Base-by-base conservation (phyloP, 345 rosid genomes). In the Populus alba region DNA sequence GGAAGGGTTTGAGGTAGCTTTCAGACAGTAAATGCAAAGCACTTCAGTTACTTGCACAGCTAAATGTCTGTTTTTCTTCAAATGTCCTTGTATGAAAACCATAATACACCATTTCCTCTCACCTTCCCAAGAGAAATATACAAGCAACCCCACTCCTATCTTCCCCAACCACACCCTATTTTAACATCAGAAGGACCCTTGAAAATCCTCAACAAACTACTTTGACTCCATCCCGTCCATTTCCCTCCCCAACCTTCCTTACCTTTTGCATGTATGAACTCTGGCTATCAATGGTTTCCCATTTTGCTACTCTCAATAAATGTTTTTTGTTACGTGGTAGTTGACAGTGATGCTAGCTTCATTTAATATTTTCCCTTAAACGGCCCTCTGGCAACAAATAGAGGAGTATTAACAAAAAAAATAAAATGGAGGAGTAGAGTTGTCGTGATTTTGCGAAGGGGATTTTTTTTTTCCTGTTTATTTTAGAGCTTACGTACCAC, bases 1-100 rank as follows among this genome's bases (percentile, higher is more conserved):
- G 4, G 80, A 67, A 82, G 81, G 87, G 84, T 82, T 77, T 73
- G 51, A 68, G 70, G 79, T 74, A 77, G 86, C 89, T 87, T 81
- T 84, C 87, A 53, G 74, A 81, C 75, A 81, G 86, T 81, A 74
- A 82, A 84, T 73, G 79, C 76, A 73, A 73, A 73, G 77, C 68
- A 63, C 68, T 82, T 82, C 80, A 74, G 81, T 80, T 82, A 74
- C 87, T 79, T 83, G 83, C 68, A 79, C 33, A 68, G 43, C 71
- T 77, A 82, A 74, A 76, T 79, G 72, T 77, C 75, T 78, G 70
- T 62, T 86, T 63, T 76, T 61, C 74, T 77, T 78, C 65, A 74
- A 72, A 80, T 79, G 81, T 78, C 86, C 47, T 68, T 76, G 51
- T 74, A 43, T 77, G 80, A 74, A 79, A 81, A 71, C 77, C 80